Evolutionary conservation across 31 red algal genomes (phyloP).

Genomic region (Porphyra umbilicalis): DNA sequence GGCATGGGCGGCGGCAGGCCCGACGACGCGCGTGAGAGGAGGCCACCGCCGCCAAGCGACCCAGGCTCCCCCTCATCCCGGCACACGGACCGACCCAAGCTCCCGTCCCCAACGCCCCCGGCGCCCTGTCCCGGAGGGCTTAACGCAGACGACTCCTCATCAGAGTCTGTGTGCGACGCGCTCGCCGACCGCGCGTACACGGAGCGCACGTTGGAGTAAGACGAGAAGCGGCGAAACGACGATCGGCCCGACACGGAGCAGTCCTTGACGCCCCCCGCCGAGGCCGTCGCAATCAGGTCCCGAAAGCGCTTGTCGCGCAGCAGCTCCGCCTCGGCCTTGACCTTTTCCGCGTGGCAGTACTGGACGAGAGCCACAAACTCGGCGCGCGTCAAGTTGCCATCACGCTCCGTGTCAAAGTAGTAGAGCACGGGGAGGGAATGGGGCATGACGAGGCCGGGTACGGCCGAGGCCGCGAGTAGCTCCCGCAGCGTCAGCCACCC

Average conservation of each 20-base stretch:
- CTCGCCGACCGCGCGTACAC: slow-evolving; percentile 16
- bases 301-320: slow-evolving; percentile 46
- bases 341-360: slow-evolving; percentile 58
- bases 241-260: slow-evolving; percentile 43
- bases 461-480: slow-evolving; percentile 23
- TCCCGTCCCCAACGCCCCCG: not conserved
- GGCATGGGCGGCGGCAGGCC: not conserved
- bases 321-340: slow-evolving; percentile 42
- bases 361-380: slow-evolving; percentile 59
- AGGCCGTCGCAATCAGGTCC: slow-evolving; percentile 46
- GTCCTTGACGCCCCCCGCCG: slow-evolving; percentile 50
- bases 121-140: not conserved
- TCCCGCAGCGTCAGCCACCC: slow-evolving; percentile 69
- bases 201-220: slow-evolving; percentile 46
- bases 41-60: not conserved
- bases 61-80: not conserved
- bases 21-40: not conserved
- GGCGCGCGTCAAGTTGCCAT: slow-evolving; percentile 43
- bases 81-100: not conserved
- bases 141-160: not conserved
- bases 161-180: not conserved
- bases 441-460: slow-evolving; percentile 42
- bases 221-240: slow-evolving; percentile 53
- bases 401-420: slow-evolving; percentile 63
- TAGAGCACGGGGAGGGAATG: slow-evolving; percentile 75